Evolutionary conservation across 108 stramenopile species (phyloP), one percentile per base, ranked within the genome.

Genomic region (Cylindrotheca closterium): DNA sequence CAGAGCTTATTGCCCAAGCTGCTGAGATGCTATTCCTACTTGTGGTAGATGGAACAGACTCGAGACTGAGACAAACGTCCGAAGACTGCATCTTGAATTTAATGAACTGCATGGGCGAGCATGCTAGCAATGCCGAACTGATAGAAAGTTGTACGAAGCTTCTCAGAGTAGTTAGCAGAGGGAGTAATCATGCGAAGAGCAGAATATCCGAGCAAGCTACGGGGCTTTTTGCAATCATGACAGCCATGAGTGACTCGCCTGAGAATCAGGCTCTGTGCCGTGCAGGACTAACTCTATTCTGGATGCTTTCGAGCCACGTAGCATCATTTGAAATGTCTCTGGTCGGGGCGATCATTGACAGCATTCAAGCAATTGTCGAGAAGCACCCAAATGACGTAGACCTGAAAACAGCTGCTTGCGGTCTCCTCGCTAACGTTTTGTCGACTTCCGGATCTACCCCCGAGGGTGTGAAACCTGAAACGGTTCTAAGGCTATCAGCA

Each of bases 371-470:
- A 19, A 37, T 58, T 34, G 18, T 46, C 2, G 32, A 26, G 30
- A 12, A 22, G 1, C 48, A 62, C 32, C 28, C 59, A 19, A 54
- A 54, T 37, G 60, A 49, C 29, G 29, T 34, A 18, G 54, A 47
- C 2, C 29, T 74, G 0, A 23, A 31, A 12, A 21, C 17, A n/a
- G 65, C 73, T 26, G 56, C 33, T 26, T 74, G 73, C 54, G 66
- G 65, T 8, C 67, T 58, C 30, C 25, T 67, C 0, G 66, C 66
- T 7, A 74, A 74, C 23, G 34, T 67, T 27, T n/a, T 30, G 10
- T 12, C 51, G 15, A 21, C 10, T 19, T 47, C 51, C 7, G 23
- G 24, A 25, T 33, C 34, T 8, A 33, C 24, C 28, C 17, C 51
- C 1, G 52, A 64, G 15, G 25, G 21, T 17, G 19, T 64, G 5